Conservation (phyloP, 2,329 filamentous ascomycete genomes). For the Ascochyta clinopodiicola region DNA sequence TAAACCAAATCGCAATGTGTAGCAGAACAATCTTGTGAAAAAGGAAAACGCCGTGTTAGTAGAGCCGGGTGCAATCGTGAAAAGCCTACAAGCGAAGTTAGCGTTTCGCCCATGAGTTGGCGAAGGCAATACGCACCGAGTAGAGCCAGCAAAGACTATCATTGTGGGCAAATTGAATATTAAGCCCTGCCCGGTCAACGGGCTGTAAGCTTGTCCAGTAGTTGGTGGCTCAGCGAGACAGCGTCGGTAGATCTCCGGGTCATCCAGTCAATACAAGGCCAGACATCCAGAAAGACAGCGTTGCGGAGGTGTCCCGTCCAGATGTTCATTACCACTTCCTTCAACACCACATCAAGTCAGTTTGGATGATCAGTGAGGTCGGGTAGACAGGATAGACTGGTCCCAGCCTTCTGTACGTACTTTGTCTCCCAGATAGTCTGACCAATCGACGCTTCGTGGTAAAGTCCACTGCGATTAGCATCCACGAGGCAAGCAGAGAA, state of each 20-base stretch:
- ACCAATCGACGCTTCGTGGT: neutral
- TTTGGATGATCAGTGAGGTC: slow-evolving; percentile 35
- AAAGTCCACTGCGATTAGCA: slow-evolving; percentile 15
- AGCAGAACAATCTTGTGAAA: slow-evolving; percentile 24
- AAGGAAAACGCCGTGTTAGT: slow-evolving; percentile 50
- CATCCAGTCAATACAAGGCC: neutral
- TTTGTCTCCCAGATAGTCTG: neutral
- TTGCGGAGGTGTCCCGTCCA: too few relatives aligned
- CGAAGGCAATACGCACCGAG: slow-evolving; percentile 1
- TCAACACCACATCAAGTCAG: slow-evolving; percentile 42
- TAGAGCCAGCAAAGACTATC: neutral
- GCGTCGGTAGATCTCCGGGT: neutral
- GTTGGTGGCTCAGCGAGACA: neutral
- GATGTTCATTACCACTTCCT: slow-evolving; percentile 16
- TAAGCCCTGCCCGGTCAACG: neutral
- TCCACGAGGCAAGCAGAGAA: neutral
- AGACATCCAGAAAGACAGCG: neutral
- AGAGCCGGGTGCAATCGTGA: slow-evolving; percentile 1
- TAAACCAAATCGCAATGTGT: slow-evolving; percentile 27
- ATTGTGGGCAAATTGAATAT: neutral
- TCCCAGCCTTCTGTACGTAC: slow-evolving; percentile 45
- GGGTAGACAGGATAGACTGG: slow-evolving; percentile 32
- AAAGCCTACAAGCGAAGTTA: neutral
- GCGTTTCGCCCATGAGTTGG: neutral
- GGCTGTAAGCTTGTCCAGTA: slow-evolving; percentile 1